Evolutionary conservation across 371 early-diverging fungal species (phyloP).

Genomic region (Rhizomucor pusillus): DNA sequence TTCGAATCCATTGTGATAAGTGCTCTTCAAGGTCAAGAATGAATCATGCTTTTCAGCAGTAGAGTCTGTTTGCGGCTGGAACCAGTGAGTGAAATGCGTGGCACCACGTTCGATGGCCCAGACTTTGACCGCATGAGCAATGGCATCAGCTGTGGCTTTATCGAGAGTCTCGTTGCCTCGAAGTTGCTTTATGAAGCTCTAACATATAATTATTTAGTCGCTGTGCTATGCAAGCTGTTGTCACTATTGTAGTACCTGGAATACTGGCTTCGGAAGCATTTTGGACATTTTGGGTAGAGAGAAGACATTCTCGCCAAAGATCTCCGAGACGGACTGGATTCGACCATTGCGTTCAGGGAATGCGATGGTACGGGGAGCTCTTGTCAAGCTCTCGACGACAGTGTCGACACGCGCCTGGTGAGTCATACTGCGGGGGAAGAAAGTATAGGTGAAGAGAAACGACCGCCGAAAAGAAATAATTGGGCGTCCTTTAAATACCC

Average conservation of each 20-base stretch:
- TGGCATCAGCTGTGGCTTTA: constrained; percentile 93
- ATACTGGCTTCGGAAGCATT: constrained; percentile 94
- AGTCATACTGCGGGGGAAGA: constrained; percentile 19
- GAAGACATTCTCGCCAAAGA: constrained; percentile 93
- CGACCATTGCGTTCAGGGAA: constrained; percentile 74
- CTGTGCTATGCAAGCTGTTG: not conserved
- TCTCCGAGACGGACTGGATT: constrained; percentile 79
- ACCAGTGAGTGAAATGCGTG: constrained; percentile 99
- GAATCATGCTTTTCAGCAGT: constrained; percentile 99
- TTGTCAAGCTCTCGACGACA: constrained; percentile 32
- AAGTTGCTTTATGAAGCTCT: constrained; percentile 83
- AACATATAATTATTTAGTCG: not conserved
- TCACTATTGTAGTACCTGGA: constrained; percentile 30
- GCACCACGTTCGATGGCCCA: constrained; percentile 96
- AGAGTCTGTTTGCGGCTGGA: constrained; percentile 97
- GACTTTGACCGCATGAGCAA: constrained; percentile 95
- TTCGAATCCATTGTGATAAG: constrained; percentile 73
- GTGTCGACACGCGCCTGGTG: constrained; percentile 34
- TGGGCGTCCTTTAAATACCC: too few relatives aligned
- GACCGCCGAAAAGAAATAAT: not conserved
- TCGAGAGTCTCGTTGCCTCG: constrained; percentile 86
- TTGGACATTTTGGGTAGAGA: constrained; percentile 81
- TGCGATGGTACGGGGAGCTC: constrained; percentile 36
- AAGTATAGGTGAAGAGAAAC: constrained; percentile 9
- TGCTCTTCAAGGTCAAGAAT: constrained; percentile 85